These are phyloP conservation scores for Gentiana straminea DNA, from an alignment of 257 asterid species.

Conservation along the genomic window DNA sequence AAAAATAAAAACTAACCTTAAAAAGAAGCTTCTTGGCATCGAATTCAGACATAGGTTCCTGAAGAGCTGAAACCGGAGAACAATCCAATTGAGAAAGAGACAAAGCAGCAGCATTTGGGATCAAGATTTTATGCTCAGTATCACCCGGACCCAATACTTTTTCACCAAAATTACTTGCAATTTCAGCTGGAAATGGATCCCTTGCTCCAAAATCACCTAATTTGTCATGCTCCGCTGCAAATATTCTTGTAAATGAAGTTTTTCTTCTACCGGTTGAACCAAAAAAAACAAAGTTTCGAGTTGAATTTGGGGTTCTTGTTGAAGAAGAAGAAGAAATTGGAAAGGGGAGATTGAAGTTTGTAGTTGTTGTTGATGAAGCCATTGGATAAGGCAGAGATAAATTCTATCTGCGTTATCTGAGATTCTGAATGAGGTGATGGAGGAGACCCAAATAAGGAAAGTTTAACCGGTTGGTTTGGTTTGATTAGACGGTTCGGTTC, in stretches of 20 bases:
- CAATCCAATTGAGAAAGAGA: slow-evolving; percentile 53
- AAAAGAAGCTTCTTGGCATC: slow-evolving; percentile 45
- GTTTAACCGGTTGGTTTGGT: too few relatives aligned
- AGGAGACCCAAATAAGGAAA: too few relatives aligned
- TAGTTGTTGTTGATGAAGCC: too few relatives aligned
- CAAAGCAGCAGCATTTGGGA: slow-evolving; percentile 58
- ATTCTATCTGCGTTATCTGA: too few relatives aligned
- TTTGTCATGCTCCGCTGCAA: slow-evolving; percentile 26
- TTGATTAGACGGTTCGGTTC: too few relatives aligned
- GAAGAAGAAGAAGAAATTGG: too few relatives aligned
- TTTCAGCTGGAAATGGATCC: slow-evolving; percentile 86
- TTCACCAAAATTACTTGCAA: slow-evolving; percentile 65
- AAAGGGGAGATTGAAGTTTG: too few relatives aligned
- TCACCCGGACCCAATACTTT: slow-evolving; percentile 43
- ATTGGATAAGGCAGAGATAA: too few relatives aligned
- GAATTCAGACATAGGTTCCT: slow-evolving; percentile 34
- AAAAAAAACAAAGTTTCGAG: too few relatives aligned
- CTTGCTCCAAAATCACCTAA: slow-evolving; percentile 88
- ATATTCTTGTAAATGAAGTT: slow-evolving; percentile 11
- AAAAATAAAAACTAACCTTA: slow-evolving; percentile 33
- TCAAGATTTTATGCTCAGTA: slow-evolving; percentile 86
- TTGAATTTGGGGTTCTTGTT: too few relatives aligned
- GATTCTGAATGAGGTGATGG: too few relatives aligned
- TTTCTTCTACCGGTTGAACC: too few relatives aligned
- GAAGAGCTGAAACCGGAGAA: slow-evolving; percentile 29